These are phyloP conservation scores for Amoebophrya sp. DNA, from an alignment of 169 alveolate genomes.

Conservation along the genomic window DNA sequence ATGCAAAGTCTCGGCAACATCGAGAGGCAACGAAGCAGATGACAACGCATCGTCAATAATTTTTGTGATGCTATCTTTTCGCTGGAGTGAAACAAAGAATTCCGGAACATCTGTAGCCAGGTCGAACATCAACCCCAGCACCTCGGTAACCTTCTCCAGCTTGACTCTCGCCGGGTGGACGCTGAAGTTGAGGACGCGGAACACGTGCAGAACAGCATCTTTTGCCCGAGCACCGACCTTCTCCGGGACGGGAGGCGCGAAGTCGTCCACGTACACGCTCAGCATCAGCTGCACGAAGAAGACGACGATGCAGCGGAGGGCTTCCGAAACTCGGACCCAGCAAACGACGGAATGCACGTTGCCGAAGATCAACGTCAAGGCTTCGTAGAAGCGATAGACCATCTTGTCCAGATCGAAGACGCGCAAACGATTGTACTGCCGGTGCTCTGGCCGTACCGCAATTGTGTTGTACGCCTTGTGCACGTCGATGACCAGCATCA, in stretches of 20 bases:
- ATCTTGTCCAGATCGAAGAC: neutral
- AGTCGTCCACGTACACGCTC: neutral
- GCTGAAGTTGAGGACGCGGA: neutral
- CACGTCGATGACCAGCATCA: neutral
- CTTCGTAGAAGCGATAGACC: neutral
- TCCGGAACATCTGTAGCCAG: neutral
- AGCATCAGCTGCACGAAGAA: neutral
- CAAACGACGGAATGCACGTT: neutral
- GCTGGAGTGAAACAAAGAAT: neutral
- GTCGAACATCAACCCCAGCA: neutral
- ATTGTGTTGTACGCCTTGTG: slow-evolving; percentile 5
- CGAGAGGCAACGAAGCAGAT: neutral
- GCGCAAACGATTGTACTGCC: neutral
- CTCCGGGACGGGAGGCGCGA: neutral
- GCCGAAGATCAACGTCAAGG: neutral
- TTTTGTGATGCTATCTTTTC: neutral
- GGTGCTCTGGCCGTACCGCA: neutral
- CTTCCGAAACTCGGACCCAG: neutral
- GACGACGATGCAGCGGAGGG: neutral
- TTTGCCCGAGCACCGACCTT: neutral
- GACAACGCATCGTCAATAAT: neutral
- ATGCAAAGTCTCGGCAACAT: neutral
- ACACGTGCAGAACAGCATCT: neutral
- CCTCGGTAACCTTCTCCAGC: neutral
- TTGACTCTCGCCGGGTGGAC: neutral